Evolutionary conservation across 2,329 filamentous ascomycete species (phyloP), one percentile per base, ranked within the genome.

Genomic region (Neopestalotiopsis sp.): DNA sequence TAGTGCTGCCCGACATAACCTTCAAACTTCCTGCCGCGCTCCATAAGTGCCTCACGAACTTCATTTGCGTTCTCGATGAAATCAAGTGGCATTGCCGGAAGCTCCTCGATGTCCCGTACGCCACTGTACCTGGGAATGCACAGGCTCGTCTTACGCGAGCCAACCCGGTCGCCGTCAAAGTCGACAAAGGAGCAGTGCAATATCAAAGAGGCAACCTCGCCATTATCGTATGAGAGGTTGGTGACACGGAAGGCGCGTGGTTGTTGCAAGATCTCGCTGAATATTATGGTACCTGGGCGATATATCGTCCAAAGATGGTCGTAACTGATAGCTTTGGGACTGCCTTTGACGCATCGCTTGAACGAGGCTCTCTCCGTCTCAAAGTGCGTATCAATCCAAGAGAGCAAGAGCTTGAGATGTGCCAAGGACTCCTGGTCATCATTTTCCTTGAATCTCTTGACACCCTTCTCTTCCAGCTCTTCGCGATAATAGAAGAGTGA

Each of bases 151-250:
- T 57, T 69, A 4, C 76, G 72, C 3, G 71, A 72, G 14, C 79
- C 78, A 4, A 81, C 72, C 7, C 69, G 71, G 28, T 80, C 76
- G n/a, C 80, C 80, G 64, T 81, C 77, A 30, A 75, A 81, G 70
- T 81, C 80, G 32, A 79, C 72, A 64, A 75, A 80, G 2, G 69
- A 38, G 6, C 74, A 69, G 1, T 69, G 64, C 28, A 81, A 67
- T 17, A 71, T 69, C 4, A 80, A 73, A 2, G 71, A 69, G 0
- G 74, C 73, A 2, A 68, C 58, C 1, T 73, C 67, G n/a, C 74
- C 73, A 13, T 68, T 34, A 17, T 73, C 71, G 56, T 80, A 80
- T 66, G 71, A 73, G 71, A 74, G 75, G 40, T 71, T 73, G 4
- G 68, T 57, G 6, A 80, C 69, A 32, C 74, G 76, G 69, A 76